Evolutionary conservation across 2,329 filamentous ascomycete genomes (phyloP), one percentile per base, ranked within the genome.

Genomic region (Colletotrichum lentis): DNA sequence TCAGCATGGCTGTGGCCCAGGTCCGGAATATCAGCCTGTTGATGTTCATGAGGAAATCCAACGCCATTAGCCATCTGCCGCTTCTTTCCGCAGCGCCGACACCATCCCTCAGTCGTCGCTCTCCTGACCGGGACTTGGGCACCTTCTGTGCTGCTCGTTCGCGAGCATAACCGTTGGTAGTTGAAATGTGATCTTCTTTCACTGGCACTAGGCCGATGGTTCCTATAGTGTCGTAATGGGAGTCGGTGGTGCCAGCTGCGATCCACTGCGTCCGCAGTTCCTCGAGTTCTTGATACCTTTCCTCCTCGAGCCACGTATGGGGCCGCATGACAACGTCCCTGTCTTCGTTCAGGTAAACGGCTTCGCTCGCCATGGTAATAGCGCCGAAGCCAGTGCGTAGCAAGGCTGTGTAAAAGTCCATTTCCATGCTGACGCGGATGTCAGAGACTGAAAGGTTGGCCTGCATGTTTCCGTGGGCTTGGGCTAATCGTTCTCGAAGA

Each of bases 351-450:
- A 99, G 83, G 75, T 97, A 98, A 0, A 98, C 96, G 3, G 95
- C 95, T 78, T 98, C 94, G 73, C 93, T 97, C 0, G 96, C 96
- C 78, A 96, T 95, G 0, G 93, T 97, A 69, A 98, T 88, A 14
- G 95, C 90, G 12, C 90, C 90, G 75, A 97, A 97, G 0, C 96
- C 96, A 43, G 93, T 88, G 68, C 94, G 90, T 3, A 98, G 84
- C 5, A 98, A 83, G 0, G 93, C 92, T 0, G 94, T 97, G 77
- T 98, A 99, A 76, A 98, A 97, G 76, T 99, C 96, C 83, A 98
- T 96, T 63, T 93, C 89, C 82, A 91, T 89, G 50, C 90, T 92
- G 62, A 98, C 87, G 14, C 90, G 88, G 44, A 97, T 88, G 46
- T 91, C 90, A 1, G 91, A 91, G 24, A 97, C 84, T 14, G 96